phyloP scores from a whole-genome alignment of 495 filamentous ascomycete species.

The Aspergillus kassunensis region DNA sequence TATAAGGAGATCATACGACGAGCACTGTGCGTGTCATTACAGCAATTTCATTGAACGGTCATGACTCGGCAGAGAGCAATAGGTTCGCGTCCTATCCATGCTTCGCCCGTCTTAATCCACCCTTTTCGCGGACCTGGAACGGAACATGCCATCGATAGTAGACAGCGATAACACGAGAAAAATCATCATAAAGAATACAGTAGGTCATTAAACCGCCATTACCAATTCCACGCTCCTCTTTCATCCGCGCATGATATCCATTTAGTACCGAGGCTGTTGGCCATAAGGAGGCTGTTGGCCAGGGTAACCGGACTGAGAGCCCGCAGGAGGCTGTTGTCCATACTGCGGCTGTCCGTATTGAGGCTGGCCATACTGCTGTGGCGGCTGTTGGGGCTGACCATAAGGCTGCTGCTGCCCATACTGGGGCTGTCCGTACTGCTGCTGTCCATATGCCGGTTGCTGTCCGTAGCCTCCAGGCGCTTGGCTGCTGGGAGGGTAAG shows the following conservation, averaged over 20 bases:
- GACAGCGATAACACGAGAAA: background rate
- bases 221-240: background rate
- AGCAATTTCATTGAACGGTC: background rate
- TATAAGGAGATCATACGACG: background rate
- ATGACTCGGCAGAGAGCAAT: background rate
- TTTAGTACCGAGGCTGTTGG: conserved; percentile 6
- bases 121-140: background rate
- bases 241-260: background rate
- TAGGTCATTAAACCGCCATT: background rate
- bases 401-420: conserved; percentile 2
- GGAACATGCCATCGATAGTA: background rate
- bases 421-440: conserved; percentile 1
- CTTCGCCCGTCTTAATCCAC: background rate
- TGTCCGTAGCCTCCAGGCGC: conserved; percentile 24
- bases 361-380: background rate
- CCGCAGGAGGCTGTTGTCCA: conserved; percentile 1
- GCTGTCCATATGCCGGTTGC: conserved; percentile 2
- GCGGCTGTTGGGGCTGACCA: background rate
- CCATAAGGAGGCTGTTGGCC: conserved; percentile 8
- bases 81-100: background rate
- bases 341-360: conserved; percentile 6
- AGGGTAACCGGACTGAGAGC: background rate
- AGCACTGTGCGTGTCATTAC: background rate
- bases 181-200: conserved; percentile 6
- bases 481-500: conserved; percentile 22